Percentiles rank a stretch among this genome's conserved stretches.
Evolutionary conservation across 768 basidiomycete species (phyloP).

Genomic region (Dacryopinax primogenitus): DNA sequence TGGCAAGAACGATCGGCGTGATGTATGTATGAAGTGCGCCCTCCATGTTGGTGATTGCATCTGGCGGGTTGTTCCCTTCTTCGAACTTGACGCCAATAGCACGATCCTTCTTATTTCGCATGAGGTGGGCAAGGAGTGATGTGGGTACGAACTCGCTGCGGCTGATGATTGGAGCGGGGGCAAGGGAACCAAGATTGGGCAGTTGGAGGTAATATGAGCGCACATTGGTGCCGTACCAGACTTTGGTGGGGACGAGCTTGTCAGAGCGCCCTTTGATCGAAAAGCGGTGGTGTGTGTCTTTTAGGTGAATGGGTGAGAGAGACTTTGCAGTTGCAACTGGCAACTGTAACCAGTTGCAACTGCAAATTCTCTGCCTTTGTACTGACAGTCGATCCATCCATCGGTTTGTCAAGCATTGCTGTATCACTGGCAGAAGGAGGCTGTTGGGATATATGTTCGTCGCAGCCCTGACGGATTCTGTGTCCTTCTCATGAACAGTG

Average conservation of each 20-base stretch:
- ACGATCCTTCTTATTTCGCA: constrained; percentile 17
- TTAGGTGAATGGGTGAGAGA: too few relatives aligned
- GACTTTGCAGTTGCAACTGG: too few relatives aligned
- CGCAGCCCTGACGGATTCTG: too few relatives aligned
- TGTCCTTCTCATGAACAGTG: too few relatives aligned
- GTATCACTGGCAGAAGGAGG: too few relatives aligned
- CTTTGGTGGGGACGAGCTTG: background rate
- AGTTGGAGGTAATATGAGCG: constrained; percentile 2
- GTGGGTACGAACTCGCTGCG: constrained; percentile 13
- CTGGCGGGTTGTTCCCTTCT: background rate
- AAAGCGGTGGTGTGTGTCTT: too few relatives aligned
- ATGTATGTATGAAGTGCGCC: constrained; percentile 17
- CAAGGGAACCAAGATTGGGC: background rate
- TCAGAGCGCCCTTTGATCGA: background rate
- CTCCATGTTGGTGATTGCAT: constrained; percentile 18
- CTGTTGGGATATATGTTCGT: too few relatives aligned
- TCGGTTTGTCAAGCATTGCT: too few relatives aligned
- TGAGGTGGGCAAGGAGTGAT: constrained; percentile 14
- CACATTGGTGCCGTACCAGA: background rate
- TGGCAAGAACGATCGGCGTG: constrained; percentile 12
- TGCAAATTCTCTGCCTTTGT: too few relatives aligned
- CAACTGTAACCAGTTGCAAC: too few relatives aligned
- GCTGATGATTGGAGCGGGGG: constrained; percentile 14
- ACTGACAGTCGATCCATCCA: too few relatives aligned
- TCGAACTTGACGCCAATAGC: constrained; percentile 18